Conservation (phyloP, 345 rosid species). For the Iberis pinnata region DNA sequence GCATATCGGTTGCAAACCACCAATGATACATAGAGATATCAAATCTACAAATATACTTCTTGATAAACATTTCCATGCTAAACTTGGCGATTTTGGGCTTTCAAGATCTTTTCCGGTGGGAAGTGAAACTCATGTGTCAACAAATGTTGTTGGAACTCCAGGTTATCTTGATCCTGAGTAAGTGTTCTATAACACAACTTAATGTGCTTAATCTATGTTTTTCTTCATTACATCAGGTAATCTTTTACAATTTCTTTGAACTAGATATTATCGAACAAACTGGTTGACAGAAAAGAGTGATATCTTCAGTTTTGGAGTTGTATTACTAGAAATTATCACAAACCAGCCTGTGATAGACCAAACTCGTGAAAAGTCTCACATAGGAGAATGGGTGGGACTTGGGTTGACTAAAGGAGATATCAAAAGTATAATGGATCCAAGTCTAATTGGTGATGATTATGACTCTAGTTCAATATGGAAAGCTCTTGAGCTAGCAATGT, state of each 20-base stretch:
- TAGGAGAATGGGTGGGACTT: slow-evolving; percentile 28
- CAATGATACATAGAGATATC: no score
- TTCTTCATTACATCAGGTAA: not conserved
- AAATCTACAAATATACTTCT: no score
- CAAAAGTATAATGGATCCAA: slow-evolving; percentile 32
- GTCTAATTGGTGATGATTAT: slow-evolving; percentile 23
- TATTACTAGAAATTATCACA: slow-evolving; percentile 21
- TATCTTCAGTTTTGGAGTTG: no score
- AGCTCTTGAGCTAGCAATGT: slow-evolving; percentile 33
- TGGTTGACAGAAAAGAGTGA: no score
- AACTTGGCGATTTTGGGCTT: no score
- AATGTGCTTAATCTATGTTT: not conserved
- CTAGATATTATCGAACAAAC: not conserved
- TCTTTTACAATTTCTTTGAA: not conserved
- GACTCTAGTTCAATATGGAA: slow-evolving; percentile 32
- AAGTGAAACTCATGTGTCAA: no score
- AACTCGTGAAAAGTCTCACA: slow-evolving; percentile 11
- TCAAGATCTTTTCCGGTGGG: no score
- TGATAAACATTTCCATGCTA: no score
- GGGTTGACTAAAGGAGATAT: slow-evolving; percentile 30
- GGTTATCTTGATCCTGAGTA: no score
- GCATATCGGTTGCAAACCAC: no score
- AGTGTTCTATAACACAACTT: not conserved
- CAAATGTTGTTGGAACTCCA: no score
- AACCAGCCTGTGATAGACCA: slow-evolving; percentile 23